phyloP scores from a whole-genome alignment of 352 stramenopile species.

The Phytophthora pistaciae region DNA sequence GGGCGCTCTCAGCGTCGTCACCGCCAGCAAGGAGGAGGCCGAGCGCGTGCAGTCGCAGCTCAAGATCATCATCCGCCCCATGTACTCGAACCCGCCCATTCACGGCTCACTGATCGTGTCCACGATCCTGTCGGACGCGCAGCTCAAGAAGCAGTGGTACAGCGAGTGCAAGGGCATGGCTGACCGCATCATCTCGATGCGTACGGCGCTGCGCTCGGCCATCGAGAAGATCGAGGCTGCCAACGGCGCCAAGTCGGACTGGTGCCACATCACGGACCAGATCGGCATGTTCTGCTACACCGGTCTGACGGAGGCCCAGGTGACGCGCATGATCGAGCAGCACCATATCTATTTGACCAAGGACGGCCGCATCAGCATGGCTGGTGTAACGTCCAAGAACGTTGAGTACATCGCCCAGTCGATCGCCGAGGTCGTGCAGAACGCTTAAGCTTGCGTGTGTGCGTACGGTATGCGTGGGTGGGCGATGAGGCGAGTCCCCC shows the following conservation, averaged over 20 bases:
- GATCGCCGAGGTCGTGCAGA: slow-evolving; percentile 95
- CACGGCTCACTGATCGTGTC: slow-evolving; percentile 98
- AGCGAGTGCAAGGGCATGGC: slow-evolving; percentile 97
- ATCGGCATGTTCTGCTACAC: slow-evolving; percentile 99
- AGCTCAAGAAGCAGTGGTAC: slow-evolving; percentile 95
- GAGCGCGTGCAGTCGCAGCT: slow-evolving; percentile 97
- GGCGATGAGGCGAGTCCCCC: slow-evolving; percentile 8
- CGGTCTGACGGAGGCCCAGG: slow-evolving; percentile 95
- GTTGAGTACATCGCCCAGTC: slow-evolving; percentile 96
- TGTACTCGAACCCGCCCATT: slow-evolving; percentile 99
- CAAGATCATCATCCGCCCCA: slow-evolving; percentile 99
- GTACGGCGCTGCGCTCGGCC: slow-evolving; percentile 78
- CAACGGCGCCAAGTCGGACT: slow-evolving; percentile 89
- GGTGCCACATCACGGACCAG: slow-evolving; percentile 98
- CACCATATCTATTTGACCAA: slow-evolving; percentile 99
- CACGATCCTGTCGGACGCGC: slow-evolving; percentile 94
- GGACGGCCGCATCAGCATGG: slow-evolving; percentile 98
- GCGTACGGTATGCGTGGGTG: slow-evolving; percentile 5
- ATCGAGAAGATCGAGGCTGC: slow-evolving; percentile 86
- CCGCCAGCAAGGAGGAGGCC: slow-evolving; percentile 94
- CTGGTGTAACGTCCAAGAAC: slow-evolving; percentile 97
- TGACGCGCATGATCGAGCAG: slow-evolving; percentile 94
- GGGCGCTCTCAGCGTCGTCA: slow-evolving; percentile 97
- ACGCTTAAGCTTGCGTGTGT: slow-evolving; percentile 57
- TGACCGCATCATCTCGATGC: slow-evolving; percentile 96